Evolutionary conservation across 306 rosid genomes (phyloP), one percentile per base, ranked within the genome.

Genomic region (Dryas alaskensis): DNA sequence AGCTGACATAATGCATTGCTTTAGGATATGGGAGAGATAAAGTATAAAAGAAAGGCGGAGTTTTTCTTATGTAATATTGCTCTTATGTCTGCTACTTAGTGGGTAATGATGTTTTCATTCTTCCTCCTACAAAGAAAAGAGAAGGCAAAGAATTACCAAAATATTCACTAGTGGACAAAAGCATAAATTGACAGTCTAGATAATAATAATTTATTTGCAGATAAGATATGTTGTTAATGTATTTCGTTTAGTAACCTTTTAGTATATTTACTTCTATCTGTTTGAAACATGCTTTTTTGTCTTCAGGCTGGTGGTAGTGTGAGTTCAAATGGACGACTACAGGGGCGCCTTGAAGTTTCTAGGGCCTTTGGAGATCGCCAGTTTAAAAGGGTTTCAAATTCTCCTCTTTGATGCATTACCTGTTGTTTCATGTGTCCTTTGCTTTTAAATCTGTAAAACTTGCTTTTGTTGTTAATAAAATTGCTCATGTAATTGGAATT

Each of bases 271-370:
- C 19, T 52, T 55, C 10, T 12, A 31, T 52, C 22, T 54, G 57
- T 57, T 25, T 73, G 78, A 31, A 58, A 42, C 39, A 25, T 80
- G 47, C 25, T 80, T 55, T 73, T 31, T 54, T 42, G 47, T 65
- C 75, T 73, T 53, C 92, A 92, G 98, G 94, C 92, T 73, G 97
- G 97, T 60, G 98, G 95, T 79, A 74, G 77, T 70, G 94, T 92
- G 83, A 73, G 95, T 79, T 82, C 96, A 72, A 91, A 92, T 83
- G 98, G 97, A 65, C 89, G 92, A 77, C 60, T 90, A 44, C 96
- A 90, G 80, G 98, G 95, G 12, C 95, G 95, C 11, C 92, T 92
- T 45, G 97, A 92, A 84, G 91, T 92, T 78, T 92, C 97, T 77
- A 87, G 98, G 75, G 93, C 92, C 66, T 82, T 90, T 51, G 98